Base-by-base conservation (phyloP, 169 alveolate genomes). In the Plasmodium cynomolgi region DNA sequence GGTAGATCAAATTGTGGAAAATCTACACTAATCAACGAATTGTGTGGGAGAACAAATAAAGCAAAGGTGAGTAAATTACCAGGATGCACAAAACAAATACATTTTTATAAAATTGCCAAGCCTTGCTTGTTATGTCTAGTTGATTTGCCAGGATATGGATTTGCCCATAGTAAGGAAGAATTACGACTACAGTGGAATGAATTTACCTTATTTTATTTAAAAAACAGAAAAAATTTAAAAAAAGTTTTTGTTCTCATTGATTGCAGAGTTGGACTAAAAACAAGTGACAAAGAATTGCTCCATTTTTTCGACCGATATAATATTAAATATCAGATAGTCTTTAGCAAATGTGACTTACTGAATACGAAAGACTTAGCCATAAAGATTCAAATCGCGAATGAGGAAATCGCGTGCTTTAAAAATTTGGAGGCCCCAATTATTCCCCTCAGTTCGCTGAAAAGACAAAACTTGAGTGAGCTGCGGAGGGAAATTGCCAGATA, bases 91-190 rank as follows among this genome's bases (percentile, higher is more conserved):
- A 91, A 96, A 74, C 85, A 95, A 83, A 54, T 96, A 34, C 95
- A 95, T 94, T 96, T 96, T 85, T 96, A 95, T 72, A 91, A 95
- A 93, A 97, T 96, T 73, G 97, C 97, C 1, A 81, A 95, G 31
- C 97, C 97, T 17, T 94, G 97, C 29, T 93, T 86, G 58, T 74
- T 96, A 50, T 93, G 96, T 91, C 75, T 96, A 62, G 98, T 96
- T 5, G 98, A 96, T 92, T 82, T 96, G 86, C 98, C 98, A 54
- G 97, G 97, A n/a, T 96, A 96, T 77, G 96, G 97, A 31, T 95
- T 92, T 74, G 95, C 96, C 15, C 79, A 93, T 13, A 90, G 94
- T 80, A 92, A 94, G 56, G 98, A 96, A 84, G 97, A 95, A 74
- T 50, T 91, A 33, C 81, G 95, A 44, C 73, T 93, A 47, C 92